Base-by-base conservation (phyloP, 2,329 filamentous ascomycete genomes). In the Alternaria triticina region DNA sequence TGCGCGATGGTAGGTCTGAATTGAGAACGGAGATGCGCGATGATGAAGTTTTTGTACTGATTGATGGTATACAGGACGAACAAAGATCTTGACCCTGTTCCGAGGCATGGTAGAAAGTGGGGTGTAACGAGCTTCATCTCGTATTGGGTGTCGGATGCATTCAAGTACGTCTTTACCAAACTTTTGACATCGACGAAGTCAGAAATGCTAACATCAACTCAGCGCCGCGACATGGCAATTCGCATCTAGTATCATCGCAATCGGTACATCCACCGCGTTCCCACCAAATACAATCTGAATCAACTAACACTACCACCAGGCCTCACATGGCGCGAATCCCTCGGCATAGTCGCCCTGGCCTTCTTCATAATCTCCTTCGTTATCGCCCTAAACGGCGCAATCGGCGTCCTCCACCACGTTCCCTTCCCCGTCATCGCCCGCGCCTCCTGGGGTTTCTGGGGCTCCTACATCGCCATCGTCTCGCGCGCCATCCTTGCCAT, bases 361-460 rank as follows among this genome's bases (percentile, higher is more conserved):
- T 85, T 85, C 76, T 83, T 86, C 70, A 84, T 86, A 60, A 83
- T 87, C 44, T 85, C 83, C 36, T 82, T 87, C 46, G 86, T 90
- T n/a, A 89, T 90, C 46, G 85, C 86, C 12, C 81, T 85, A 11
- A 89, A 87, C 67, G 87, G 88, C 20, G 86, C 87, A 10, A 80
- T 74, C n/a, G 79, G 79, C 10, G 78, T 79, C 2, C 67, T 74
- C 22, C 59, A 86, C 64, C 85, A 88, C 70, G 81, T 85, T 5
- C 85, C 86, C 0, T 88, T 88, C 69, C 85, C 86, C 1, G 86
- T 88, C 9, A 82, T 87, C 25, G 83, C 84, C 0, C 83, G 86
- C 51, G 84, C 86, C 3, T 83, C 82, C 52, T 88, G 86, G 81
- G 86, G 86, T 0, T 88, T 87, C 77, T 87, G 83, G 81, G 85